These are phyloP conservation scores for Posidonia australis DNA, from an alignment of 106 monocot species.

Conservation along the genomic window DNA sequence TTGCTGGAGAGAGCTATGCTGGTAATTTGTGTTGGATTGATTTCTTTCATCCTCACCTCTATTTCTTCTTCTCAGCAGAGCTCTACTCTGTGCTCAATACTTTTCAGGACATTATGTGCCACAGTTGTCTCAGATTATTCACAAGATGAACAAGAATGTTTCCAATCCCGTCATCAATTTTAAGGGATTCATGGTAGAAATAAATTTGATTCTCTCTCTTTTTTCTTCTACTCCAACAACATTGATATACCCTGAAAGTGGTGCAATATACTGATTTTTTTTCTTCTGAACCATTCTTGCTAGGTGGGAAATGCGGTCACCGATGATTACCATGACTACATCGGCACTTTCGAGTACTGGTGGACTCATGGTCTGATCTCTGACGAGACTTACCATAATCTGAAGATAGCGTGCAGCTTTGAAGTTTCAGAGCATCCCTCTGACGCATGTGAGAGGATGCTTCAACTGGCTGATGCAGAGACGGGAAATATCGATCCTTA, in stretches of 20 bases:
- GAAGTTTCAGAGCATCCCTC: conserved; percentile 38
- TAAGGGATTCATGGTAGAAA: conserved; percentile 84
- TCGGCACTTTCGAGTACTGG: conserved; percentile 88
- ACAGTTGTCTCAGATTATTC: conserved; percentile 74
- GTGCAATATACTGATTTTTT: too few relatives aligned
- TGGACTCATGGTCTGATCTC: conserved; percentile 93
- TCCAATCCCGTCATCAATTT: conserved; percentile 61
- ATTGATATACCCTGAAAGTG: too few relatives aligned
- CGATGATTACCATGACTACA: conserved; percentile 66
- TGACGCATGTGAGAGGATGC: conserved; percentile 23
- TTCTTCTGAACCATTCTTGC: neutral
- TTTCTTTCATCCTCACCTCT: neutral
- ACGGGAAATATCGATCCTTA: conserved; percentile 72
- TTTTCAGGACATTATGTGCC: conserved; percentile 87
- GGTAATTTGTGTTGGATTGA: conserved; percentile 17
- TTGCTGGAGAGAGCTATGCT: conserved; percentile 83
- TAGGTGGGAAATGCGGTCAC: conserved; percentile 88
- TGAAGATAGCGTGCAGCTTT: conserved; percentile 30
- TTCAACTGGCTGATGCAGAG: conserved; percentile 29
- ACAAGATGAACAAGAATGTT: conserved; percentile 46
- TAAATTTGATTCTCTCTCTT: neutral
- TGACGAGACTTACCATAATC: conserved; percentile 41
- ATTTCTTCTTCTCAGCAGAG: neutral
- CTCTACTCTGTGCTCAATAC: neutral
- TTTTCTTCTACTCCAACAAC: neutral